Base-by-base conservation (phyloP, 2,329 filamentous ascomycete species). In the Meredithiella fracta region DNA sequence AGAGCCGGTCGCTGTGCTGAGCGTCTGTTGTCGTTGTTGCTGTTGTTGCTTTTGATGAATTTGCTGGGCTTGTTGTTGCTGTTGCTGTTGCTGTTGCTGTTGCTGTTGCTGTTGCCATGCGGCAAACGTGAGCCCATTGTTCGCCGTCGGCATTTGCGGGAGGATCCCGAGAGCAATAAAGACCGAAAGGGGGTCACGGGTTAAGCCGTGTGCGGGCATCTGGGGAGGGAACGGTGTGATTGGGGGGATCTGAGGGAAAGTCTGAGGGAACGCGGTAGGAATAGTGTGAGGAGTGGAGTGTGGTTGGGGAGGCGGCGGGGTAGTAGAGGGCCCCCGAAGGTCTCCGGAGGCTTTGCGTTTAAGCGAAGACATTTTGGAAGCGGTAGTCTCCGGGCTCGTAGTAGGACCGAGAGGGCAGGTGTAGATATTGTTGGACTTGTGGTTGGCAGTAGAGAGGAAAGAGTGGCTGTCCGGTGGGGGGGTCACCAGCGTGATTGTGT, bases 401-500 rank as follows among this genome's bases (percentile, higher is more conserved):
- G 40, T 20, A 20, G 7, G 40, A 20, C 40, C 15, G 40, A 22
- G 40, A 15, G 3, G 15, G 15, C 40, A 8, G 40, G 40, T 58
- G 58, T 54, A 50, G 37, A 37, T 14, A 17, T 17, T 51, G 20
- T 23, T 11, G 9, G 47, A 51, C 22, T 58, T 59, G 25, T 56
- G 54, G 23, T 47, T 44, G 15, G 23, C 31, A 31, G 22, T 31
- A 31, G 25, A 25, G 20, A 25, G n/a, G 42, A 71, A 69, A 3
- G 64, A 62, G 38, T 65, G 64, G 55, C 67, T 64, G 37, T 70
- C 69, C 34, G 68, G 68, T 5, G 69, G 68, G 52, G 68, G 69
- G 5, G 69, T 70, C 49, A 70, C 65, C 40, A 68, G 68, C 14
- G 66, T 63, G 26, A 68, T 65, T 54, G 65, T 57, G 54, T 65